Conservation (phyloP, 495 filamentous ascomycete species). For the Tuber indicum region DNA sequence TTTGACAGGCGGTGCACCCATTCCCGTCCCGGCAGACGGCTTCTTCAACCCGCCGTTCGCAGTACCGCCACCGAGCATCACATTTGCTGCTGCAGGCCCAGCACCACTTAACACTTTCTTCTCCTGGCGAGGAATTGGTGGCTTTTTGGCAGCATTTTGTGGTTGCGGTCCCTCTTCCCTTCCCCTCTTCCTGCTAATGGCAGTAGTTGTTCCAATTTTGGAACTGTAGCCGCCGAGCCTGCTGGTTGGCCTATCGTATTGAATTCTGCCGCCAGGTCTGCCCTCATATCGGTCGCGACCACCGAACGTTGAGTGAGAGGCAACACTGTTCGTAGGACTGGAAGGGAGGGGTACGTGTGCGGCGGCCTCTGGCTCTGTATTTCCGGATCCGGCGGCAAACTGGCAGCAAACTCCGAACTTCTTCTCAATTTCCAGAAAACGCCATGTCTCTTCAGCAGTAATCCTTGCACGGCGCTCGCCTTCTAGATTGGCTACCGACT, state of each 20-base stretch:
- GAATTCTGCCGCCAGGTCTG: conserved; percentile 26
- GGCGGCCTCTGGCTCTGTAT: conserved; percentile 14
- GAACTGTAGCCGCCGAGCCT: conserved; percentile 24
- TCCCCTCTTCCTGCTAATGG: conserved; percentile 18
- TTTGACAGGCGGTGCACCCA: conserved; percentile 25
- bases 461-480: conserved; percentile 33
- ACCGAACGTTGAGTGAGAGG: conserved; percentile 9
- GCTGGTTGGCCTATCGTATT: conserved; percentile 22
- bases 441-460: conserved; percentile 34
- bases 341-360: conserved; percentile 26
- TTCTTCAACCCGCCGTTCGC: conserved; percentile 30
- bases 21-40: conserved; percentile 25
- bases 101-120: conserved; percentile 32
- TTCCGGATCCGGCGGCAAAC: conserved; percentile 21
- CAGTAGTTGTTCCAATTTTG: conserved; percentile 9
- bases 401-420: conserved; percentile 41
- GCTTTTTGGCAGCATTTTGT: conserved; percentile 34
- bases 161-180: conserved; percentile 13
- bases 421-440: conserved; percentile 38
- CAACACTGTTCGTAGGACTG: conserved; percentile 20
- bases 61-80: conserved; percentile 24
- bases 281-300: conserved; percentile 15
- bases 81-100: conserved; percentile 28
- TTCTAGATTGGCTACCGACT: conserved; percentile 20
- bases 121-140: conserved; percentile 31